Percentiles rank a stretch among this genome's conserved stretches.
Conservation (phyloP, 192 early-diverging fungal genomes). For the Umbelopsis ramanniana region DNA sequence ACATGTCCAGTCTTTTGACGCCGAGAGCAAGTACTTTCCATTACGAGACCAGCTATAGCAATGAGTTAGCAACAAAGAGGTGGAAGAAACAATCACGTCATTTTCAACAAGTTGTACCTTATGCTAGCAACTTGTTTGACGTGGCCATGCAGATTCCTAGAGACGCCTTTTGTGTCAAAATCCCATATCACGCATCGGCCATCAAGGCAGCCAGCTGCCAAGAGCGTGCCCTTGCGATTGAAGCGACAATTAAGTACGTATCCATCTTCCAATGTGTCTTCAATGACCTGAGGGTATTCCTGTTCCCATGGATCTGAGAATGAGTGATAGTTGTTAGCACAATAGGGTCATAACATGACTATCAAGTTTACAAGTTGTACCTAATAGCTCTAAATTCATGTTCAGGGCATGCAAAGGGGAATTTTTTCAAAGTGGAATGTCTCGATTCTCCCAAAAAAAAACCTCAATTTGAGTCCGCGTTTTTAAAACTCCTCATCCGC, state of each 20-base stretch:
- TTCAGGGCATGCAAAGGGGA: not conserved
- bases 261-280: conserved; percentile 74
- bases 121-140: conserved; percentile 76
- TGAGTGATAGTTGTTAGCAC: not conserved
- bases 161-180: conserved; percentile 82
- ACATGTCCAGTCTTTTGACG: conserved; percentile 80
- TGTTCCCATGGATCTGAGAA: conserved; percentile 76
- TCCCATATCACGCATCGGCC: conserved; percentile 87
- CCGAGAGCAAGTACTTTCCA: conserved; percentile 79
- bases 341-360: no score
- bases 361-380: not conserved
- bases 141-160: conserved; percentile 74
- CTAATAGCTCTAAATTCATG: conserved; percentile 41
- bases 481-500: not conserved
- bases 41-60: conserved; percentile 78
- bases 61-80: not conserved
- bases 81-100: not conserved
- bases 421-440: not conserved
- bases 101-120: conserved; percentile 52
- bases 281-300: conserved; percentile 80
- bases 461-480: no score
- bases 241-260: conserved; percentile 72
- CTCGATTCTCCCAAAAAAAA: not conserved
- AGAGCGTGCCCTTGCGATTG: conserved; percentile 77
- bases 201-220: conserved; percentile 81